Conservation (phyloP, 2,329 filamentous ascomycete genomes). For the Pyricularia grisea region DNA sequence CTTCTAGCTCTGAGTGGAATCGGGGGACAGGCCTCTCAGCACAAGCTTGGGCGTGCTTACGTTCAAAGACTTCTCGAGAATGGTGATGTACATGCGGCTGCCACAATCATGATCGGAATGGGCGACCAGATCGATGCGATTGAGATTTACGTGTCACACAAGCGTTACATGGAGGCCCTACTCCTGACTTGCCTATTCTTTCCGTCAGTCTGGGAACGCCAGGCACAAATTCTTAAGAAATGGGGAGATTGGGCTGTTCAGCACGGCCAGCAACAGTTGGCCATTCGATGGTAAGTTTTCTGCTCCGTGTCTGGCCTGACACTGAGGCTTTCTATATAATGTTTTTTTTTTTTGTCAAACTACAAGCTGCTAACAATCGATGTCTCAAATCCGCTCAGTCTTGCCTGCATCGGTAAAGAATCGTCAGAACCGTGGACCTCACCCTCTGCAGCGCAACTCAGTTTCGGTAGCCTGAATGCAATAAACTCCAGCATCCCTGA, state of each 20-base stretch:
- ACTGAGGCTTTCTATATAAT: background rate
- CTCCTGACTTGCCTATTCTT: conserved; percentile 77
- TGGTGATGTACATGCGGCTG: conserved; percentile 84
- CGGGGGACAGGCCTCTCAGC: conserved; percentile 66
- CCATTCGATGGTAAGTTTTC: conserved; percentile 61
- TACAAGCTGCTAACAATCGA: background rate
- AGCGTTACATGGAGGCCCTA: conserved; percentile 85
- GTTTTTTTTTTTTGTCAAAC: background rate
- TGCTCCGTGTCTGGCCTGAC: background rate
- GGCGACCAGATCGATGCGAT: conserved; percentile 91
- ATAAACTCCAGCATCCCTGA: conserved; percentile 47
- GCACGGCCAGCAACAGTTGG: conserved; percentile 79
- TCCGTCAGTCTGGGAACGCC: conserved; percentile 82
- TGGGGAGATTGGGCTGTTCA: conserved; percentile 92
- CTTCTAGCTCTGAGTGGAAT: conserved; percentile 84
- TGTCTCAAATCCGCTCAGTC: conserved; percentile 31
- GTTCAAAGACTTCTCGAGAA: conserved; percentile 83
- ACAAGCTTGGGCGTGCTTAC: conserved; percentile 83
- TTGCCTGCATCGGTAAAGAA: conserved; percentile 82
- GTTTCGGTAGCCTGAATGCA: conserved; percentile 33
- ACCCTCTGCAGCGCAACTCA: conserved; percentile 60
- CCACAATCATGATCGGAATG: conserved; percentile 85
- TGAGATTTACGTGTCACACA: conserved; percentile 89
- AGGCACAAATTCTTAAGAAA: conserved; percentile 78
- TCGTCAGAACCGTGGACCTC: conserved; percentile 82